Percentiles rank a stretch among this genome's conserved stretches.
Evolutionary conservation across 2,329 filamentous ascomycete genomes (phyloP).

Genomic region (Metarhizium brunneum): DNA sequence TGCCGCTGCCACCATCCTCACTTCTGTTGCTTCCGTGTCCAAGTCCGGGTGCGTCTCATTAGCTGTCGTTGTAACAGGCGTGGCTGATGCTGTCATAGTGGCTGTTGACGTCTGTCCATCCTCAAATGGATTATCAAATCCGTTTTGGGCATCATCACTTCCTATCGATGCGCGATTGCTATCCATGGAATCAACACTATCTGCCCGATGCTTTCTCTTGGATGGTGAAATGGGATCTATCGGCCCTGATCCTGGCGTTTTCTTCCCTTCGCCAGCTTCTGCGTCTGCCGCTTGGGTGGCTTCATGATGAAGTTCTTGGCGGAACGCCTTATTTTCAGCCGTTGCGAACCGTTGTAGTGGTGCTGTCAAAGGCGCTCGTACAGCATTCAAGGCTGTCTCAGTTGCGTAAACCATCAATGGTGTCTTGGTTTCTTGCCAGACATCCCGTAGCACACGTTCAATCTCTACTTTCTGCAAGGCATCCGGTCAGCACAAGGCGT

Average conservation of each 20-base stretch:
- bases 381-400: conserved; percentile 32
- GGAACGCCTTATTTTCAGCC: conserved; percentile 43
- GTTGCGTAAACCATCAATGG: conserved; percentile 45
- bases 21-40: conserved; percentile 2
- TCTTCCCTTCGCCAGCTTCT: conserved; percentile 10
- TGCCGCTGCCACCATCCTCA: neutral
- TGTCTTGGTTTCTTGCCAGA: conserved; percentile 38
- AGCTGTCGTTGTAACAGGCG: conserved; percentile 16
- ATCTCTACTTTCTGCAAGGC: conserved; percentile 34
- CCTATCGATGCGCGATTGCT: conserved; percentile 35
- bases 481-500: neutral
- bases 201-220: conserved; percentile 35
- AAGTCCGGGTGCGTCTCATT: conserved; percentile 11
- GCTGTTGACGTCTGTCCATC: conserved; percentile 13
- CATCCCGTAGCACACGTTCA: conserved; percentile 34
- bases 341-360: conserved; percentile 36
- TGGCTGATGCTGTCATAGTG: neutral
- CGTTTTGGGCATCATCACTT: conserved; percentile 25
- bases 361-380: conserved; percentile 27
- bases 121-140: conserved; percentile 21
- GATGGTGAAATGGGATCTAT: conserved; percentile 34
- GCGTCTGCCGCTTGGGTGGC: conserved; percentile 13
- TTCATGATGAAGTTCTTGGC: conserved; percentile 37
- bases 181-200: conserved; percentile 37
- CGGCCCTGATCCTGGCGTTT: conserved; percentile 4